Percentiles rank a stretch among this genome's conserved stretches.
Evolutionary conservation across 805 yeast genomes (phyloP).

Genomic region (Kregervanrija delftensis): DNA sequence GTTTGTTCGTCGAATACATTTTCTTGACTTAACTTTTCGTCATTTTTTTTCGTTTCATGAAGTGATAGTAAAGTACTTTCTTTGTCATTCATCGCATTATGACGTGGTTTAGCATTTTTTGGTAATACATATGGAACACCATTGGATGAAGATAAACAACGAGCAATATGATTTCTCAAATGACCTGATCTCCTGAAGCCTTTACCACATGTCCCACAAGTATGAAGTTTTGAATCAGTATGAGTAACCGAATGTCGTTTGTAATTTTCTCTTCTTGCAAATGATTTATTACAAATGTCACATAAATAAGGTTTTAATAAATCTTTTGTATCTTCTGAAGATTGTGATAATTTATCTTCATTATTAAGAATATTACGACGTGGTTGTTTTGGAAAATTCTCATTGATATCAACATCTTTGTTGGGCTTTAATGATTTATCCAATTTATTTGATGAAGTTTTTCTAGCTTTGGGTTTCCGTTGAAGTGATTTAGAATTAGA

Average conservation of each 20-base stretch:
- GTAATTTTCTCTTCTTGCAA: slow-evolving; percentile 22
- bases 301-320: slow-evolving; percentile 11
- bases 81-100: background rate
- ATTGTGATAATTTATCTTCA: no score
- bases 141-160: slow-evolving; percentile 16
- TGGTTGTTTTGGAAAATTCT: no score
- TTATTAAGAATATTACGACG: no score
- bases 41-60: background rate
- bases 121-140: background rate
- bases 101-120: no score
- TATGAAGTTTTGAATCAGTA: slow-evolving; percentile 21
- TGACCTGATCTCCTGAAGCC: slow-evolving; percentile 25
- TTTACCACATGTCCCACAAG: slow-evolving; percentile 20
- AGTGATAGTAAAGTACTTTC: background rate
- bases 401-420: no score
- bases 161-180: slow-evolving; percentile 20
- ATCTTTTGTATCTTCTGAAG: no score
- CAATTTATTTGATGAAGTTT: no score
- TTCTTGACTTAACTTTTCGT: background rate
- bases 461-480: no score
- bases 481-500: no score
- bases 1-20: no score
- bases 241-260: slow-evolving; percentile 23
- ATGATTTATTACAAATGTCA: slow-evolving; percentile 19
- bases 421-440: no score